Evolutionary conservation across 169 alveolate species (phyloP).

Genomic region (Cryptosporidium tyzzeri): DNA sequence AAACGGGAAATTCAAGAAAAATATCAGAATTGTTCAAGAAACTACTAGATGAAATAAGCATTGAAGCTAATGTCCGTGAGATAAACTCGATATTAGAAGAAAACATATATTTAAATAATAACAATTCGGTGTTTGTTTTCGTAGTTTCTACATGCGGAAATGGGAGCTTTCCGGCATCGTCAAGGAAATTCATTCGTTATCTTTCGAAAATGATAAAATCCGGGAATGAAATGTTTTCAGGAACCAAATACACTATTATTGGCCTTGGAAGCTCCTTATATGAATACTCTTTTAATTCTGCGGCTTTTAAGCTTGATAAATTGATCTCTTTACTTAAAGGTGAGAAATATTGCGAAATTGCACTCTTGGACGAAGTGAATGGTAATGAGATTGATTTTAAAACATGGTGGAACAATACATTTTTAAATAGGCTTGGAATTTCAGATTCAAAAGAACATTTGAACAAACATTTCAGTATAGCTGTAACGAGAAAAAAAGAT

Average conservation of each 20-base stretch:
- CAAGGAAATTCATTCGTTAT: slow-evolving; percentile 4
- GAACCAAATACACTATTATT: slow-evolving; percentile 16
- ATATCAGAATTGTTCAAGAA: slow-evolving; percentile 16
- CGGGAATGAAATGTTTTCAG: slow-evolving; percentile 17
- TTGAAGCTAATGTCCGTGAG: slow-evolving; percentile 14
- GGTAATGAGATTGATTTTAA: slow-evolving; percentile 20
- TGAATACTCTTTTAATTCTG: slow-evolving; percentile 45
- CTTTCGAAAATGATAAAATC: slow-evolving; percentile 17
- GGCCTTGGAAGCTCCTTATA: slow-evolving; percentile 69
- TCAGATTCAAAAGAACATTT: background rate
- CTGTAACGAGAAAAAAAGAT: background rate
- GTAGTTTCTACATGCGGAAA: slow-evolving; percentile 63
- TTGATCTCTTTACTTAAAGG: slow-evolving; percentile 43
- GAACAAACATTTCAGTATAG: background rate
- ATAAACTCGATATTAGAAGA: slow-evolving; percentile 6
- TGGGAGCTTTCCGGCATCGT: slow-evolving; percentile 47
- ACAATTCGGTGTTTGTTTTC: background rate
- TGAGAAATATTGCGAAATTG: slow-evolving; percentile 51
- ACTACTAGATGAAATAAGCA: background rate
- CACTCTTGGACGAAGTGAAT: slow-evolving; percentile 58
- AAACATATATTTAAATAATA: no score
- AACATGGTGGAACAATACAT: slow-evolving; percentile 43
- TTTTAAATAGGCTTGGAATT: slow-evolving; percentile 8
- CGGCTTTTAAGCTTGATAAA: slow-evolving; percentile 44
- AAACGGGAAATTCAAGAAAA: slow-evolving; percentile 62